These are phyloP conservation scores for Metarhizium anisopliae DNA, from an alignment of 2,329 filamentous ascomycete genomes.

Conservation along the genomic window DNA sequence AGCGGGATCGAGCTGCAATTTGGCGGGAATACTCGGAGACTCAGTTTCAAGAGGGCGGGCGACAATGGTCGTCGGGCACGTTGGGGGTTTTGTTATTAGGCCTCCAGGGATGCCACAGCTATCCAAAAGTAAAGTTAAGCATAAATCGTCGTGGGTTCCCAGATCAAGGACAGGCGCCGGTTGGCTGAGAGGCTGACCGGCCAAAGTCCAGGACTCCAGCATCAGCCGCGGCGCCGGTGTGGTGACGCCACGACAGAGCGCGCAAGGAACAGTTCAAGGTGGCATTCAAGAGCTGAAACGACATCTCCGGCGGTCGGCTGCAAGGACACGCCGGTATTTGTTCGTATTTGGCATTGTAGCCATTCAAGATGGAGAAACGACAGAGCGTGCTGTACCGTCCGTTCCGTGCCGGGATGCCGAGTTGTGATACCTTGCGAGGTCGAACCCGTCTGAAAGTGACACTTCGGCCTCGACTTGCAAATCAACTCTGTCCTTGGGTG, in stretches of 20 bases:
- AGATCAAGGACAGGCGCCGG: neutral
- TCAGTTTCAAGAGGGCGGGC: neutral
- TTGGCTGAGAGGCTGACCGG: neutral
- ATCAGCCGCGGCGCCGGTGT: neutral
- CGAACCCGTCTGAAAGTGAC: neutral
- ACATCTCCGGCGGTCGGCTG: neutral
- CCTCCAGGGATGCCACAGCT: neutral
- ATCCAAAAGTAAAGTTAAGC: neutral
- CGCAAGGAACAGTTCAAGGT: too few relatives aligned
- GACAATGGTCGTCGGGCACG: neutral
- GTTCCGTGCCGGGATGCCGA: neutral
- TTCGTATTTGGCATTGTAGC: neutral
- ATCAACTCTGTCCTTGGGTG: too few relatives aligned
- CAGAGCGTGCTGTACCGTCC: neutral
- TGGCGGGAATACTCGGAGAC: too few relatives aligned
- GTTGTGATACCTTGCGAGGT: neutral
- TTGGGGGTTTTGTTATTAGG: neutral
- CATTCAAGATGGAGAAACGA: neutral
- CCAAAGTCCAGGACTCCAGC: neutral
- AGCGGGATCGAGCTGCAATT: too few relatives aligned
- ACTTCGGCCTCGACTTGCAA: too few relatives aligned
- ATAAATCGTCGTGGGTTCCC: neutral
- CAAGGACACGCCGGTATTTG: neutral
- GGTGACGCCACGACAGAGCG: neutral
- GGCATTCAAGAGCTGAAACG: neutral